Evolutionary conservation across 192 early-diverging fungal species (phyloP), one percentile per base, ranked within the genome.

Genomic region (Coemansia javaensis): DNA sequence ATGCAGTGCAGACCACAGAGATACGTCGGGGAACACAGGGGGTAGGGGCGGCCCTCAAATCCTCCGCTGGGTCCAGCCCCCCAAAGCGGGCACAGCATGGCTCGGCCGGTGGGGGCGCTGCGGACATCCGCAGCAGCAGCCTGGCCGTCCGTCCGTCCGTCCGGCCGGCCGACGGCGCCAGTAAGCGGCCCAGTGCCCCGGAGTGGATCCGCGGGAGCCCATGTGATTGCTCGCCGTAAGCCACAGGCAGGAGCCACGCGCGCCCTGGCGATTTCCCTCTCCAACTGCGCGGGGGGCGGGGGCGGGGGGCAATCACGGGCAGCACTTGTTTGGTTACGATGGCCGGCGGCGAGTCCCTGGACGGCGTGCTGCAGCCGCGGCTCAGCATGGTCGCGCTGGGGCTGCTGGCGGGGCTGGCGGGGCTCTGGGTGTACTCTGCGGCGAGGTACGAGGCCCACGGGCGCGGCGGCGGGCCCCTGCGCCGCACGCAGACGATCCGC

Each of bases 391-490:
- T 49, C 3, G 42, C 50, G 12, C 44, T 73, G n/a, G 62, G 69
- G 0, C 31, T 73, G 36, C 37, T 73, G 15, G 69, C 53, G 0
- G 69, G 62, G n/a, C 27, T 73, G 5, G 62, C 63, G 1, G 69
- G 49, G 24, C 44, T 65, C 14, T 66, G 62, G 69, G 52, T 73
- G 14, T 73, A 73, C 36, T 47, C 63, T 12, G 63, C 58, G 6
- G 35, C 48, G 3, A 53, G 22, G 12, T 32, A 24, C 35, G 61
- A 25, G 28, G 24, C 35, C 34, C 10, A 12, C n/a, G 25, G 18
- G 28, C 40, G n/a, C 11, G 24, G 18, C 27, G 33, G 37, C 15
- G 28, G 28, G 14, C 18, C 53, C 5, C 22, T 73, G 30, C 63
- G 33, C 15, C 50, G 69, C 12, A 61, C 69, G 8, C 63, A 50